Conservation (phyloP, 73 alveolate species). For the Vitrella brassicaformis region DNA sequence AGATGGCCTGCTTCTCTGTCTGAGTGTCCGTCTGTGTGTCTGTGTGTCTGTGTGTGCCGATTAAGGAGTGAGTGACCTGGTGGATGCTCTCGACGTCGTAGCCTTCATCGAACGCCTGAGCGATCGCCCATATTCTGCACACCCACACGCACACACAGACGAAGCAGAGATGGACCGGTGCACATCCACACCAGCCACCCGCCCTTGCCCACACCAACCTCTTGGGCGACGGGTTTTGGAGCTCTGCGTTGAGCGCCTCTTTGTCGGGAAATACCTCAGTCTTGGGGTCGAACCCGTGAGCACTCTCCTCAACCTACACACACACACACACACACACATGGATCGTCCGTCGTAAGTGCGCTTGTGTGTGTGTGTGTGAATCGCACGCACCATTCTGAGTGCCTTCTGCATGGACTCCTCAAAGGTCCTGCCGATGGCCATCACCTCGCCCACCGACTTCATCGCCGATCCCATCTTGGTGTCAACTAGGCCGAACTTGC, state of each 20-base stretch:
- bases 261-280: not conserved
- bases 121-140: conserved; percentile 28
- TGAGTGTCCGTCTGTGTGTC: no score
- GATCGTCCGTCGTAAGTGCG: no score
- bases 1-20: no score
- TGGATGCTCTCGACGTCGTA: conserved; percentile 10
- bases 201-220: not conserved
- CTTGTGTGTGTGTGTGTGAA: no score
- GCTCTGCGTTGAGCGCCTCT: conserved; percentile 6
- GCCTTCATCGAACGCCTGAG: conserved; percentile 19
- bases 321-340: not conserved
- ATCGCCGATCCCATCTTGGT: conserved; percentile 25
- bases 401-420: conserved; percentile 41
- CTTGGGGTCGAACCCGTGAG: not conserved
- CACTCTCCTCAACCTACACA: not conserved
- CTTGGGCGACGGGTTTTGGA: conserved; percentile 20
- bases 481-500: conserved; percentile 25
- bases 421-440: conserved; percentile 34
- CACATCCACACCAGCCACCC: not conserved
- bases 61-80: no score
- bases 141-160: not conserved
- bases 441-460: conserved; percentile 35
- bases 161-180: not conserved
- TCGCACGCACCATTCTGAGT: conserved; percentile 36
- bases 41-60: no score